Evolutionary conservation across 2,329 filamentous ascomycete species (phyloP), one percentile per base, ranked within the genome.

Genomic region (Geosmithia putterillii): DNA sequence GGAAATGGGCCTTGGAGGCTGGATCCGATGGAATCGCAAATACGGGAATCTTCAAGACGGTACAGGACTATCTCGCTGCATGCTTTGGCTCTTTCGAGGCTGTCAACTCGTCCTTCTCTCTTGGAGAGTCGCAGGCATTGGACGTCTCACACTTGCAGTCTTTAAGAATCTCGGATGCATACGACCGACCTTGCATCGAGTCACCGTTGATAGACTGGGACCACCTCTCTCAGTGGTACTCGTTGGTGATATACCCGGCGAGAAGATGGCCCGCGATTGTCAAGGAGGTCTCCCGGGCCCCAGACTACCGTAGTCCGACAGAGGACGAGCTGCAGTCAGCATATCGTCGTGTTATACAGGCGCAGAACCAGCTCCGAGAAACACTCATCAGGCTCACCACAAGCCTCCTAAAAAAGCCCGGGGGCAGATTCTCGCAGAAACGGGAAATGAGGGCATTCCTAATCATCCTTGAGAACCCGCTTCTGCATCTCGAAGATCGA

Each of bases 331-430:
- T 72, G 14, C 56, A 64, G 38, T 56, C 63, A 3, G 57, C 77
- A 22, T 76, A 79, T 48, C 55, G 57, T 7, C 57, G 67, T 3
- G 62, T 69, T 20, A 62, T 69, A 35, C 66, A 58, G 48, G 85
- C 81, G 2, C 81, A 86, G 53, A 68, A 76, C 21, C 83, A 89
- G 57, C 60, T 79, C 14, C 81, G 86, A 46, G 70, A 79, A 44
- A 72, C 78, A 1, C 61, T 95, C 7, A 65, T 95, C 20, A 94
- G 89, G 58, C 79, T 81, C 9, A 84, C 79, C 0, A 89, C 95
- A 57, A 79, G 74, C 51, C 62, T 94, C 7, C 67, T 95, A 18
- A 94, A 89, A 59, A 75, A 87, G 17, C 88, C 89, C 0, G 79
- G 85, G 1, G 74, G 81, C 25, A 75, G 76, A 6, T 59, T 95